Conservation (phyloP, 2,329 filamentous ascomycete species). For the Pyrenochaeta sp. region DNA sequence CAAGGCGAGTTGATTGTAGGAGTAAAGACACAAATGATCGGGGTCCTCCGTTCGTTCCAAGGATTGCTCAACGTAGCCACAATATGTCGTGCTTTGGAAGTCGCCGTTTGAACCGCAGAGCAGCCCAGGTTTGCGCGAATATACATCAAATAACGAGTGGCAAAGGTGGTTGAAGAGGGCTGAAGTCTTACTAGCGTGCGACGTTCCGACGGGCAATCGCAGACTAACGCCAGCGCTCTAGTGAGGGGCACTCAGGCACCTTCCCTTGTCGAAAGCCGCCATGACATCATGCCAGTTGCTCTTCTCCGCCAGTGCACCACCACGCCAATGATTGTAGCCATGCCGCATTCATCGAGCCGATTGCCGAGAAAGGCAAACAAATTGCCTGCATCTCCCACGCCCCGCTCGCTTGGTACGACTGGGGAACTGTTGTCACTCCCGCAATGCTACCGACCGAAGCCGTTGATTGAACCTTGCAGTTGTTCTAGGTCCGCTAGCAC, state of each 20-base stretch:
- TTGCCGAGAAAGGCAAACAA: constrained; percentile 14
- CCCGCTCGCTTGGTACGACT: constrained; percentile 13
- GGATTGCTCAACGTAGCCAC: constrained; percentile 24
- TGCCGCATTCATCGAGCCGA: neutral
- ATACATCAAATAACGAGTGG: constrained; percentile 6
- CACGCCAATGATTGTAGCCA: neutral
- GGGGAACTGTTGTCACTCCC: constrained; percentile 11
- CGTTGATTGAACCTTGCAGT: constrained; percentile 19
- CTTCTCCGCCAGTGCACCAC: neutral
- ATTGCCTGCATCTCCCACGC: constrained; percentile 11
- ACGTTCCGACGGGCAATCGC: constrained; percentile 23
- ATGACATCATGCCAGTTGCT: constrained; percentile 21
- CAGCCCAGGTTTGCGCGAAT: constrained; percentile 2
- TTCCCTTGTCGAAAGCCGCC: constrained; percentile 7
- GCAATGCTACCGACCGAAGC: constrained; percentile 8
- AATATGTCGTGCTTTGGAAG: constrained; percentile 25
- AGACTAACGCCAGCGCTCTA: constrained; percentile 7
- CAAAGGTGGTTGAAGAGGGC: constrained; percentile 9
- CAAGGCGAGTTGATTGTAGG: neutral
- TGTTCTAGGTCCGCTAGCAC: constrained; percentile 29
- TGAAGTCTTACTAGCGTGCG: constrained; percentile 12
- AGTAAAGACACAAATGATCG: neutral
- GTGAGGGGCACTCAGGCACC: constrained; percentile 19
- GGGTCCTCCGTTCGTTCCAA: neutral
- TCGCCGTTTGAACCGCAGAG: neutral